Evolutionary conservation across 257 asterid genomes (phyloP), one percentile per base, ranked within the genome.

Genomic region (Plantago ovata): DNA sequence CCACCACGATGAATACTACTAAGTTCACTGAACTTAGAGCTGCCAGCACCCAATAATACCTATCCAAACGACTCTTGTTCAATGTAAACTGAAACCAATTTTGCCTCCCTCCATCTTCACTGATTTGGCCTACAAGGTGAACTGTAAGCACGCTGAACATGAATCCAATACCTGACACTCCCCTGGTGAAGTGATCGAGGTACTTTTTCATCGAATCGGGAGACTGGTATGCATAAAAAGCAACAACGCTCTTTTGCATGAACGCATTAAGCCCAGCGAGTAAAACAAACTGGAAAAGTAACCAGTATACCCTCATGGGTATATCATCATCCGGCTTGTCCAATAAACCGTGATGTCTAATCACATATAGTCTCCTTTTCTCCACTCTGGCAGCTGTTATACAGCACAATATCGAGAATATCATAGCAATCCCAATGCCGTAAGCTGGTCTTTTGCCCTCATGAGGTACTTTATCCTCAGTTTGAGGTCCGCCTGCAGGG

Each of bases 51-150:
- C 83, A 80, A 38, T 72, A 85, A 39, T 80, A 83, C 39, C 60
- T 62, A 61, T 85, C 95, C 72, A 83, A 44, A 1, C 86, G 83
- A 38, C 92, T 83, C 72, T 42, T 33, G 19, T 75, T 80, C 71
- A 85, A 56, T 10, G 81, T 71, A 13, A 50, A 11, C 52, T 80
- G 84, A 45, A 81, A 79, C 95, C 89, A 86, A 40, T 58, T 83
- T 13, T 2, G 11, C 3, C 42, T 65, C 15, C 80, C 80, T 7
- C 79, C 78, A 12, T 14, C 64, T 38, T 75, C 72, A 38, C 86
- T 85, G 8, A 83, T 24, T 24, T 60, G 81, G 8, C 89, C 80
- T 19, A 73, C 85, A 18, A 61, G 58, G 36, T 66, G 63, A 23
- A 83, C 89, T 0, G 76, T 63, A 1, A 79, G n/a, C 48, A 72